phyloP scores from a whole-genome alignment of 2,329 filamentous ascomycete genomes.

The Plectosphaerella cucumerina region DNA sequence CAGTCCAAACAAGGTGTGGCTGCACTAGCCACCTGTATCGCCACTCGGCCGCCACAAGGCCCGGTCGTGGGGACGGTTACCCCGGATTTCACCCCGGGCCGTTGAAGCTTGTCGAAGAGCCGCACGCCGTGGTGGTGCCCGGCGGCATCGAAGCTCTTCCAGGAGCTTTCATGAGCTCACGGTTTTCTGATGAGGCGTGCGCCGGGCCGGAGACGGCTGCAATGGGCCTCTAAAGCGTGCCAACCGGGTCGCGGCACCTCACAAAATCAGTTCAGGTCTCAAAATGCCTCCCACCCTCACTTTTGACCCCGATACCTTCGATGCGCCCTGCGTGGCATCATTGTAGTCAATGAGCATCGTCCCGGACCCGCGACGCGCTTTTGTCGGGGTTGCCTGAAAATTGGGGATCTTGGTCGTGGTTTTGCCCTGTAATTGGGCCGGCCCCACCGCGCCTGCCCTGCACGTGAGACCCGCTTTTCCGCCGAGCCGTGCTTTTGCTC shows the following conservation, averaged over 20 bases:
- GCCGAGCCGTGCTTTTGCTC: conserved; percentile 5
- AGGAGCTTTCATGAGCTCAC: background rate
- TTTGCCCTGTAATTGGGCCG: conserved; percentile 2
- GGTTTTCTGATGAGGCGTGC: background rate
- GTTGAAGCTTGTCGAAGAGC: conserved; percentile 9
- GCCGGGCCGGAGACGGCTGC: background rate
- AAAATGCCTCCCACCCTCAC: background rate
- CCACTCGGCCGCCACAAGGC: conserved; percentile 7
- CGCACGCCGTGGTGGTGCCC: conserved; percentile 1
- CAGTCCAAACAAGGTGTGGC: background rate
- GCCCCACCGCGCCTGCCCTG: conserved; percentile 8
- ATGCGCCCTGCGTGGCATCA: background rate
- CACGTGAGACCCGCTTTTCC: conserved; percentile 14
- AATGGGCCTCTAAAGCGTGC: background rate
- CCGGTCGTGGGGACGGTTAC: conserved; percentile 7
- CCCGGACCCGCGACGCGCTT: background rate
- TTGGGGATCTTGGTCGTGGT: conserved; percentile 1
- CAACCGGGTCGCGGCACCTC: background rate
- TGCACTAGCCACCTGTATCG: background rate
- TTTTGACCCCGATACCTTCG: background rate
- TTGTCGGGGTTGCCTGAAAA: conserved; percentile 2
- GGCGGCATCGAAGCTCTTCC: background rate
- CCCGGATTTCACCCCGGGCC: conserved; percentile 9
- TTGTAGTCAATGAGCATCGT: background rate
- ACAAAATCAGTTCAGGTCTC: background rate